These are phyloP conservation scores for Ogataea methanolica DNA, from an alignment of 805 yeast genomes.

Conservation along the genomic window DNA sequence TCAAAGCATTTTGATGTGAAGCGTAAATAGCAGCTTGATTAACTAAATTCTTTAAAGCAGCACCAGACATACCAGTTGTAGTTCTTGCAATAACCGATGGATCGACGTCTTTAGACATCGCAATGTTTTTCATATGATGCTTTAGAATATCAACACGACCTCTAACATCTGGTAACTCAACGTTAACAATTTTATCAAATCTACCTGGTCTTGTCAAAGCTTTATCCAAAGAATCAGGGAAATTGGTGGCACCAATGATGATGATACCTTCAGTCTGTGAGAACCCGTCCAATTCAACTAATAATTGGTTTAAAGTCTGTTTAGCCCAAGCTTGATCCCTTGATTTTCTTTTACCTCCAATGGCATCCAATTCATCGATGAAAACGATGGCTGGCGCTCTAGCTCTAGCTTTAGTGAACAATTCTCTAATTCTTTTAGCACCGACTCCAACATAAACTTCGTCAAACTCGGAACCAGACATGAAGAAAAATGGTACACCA, in stretches of 20 bases:
- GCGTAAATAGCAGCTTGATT: constrained; percentile 98
- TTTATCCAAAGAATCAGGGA: constrained; percentile 94
- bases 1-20: constrained; percentile 83
- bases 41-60: constrained; percentile 90
- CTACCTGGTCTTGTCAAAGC: constrained; percentile 79
- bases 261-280: constrained; percentile 90
- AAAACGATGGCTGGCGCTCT: constrained; percentile 96
- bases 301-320: constrained; percentile 91
- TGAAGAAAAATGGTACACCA: constrained; percentile 96
- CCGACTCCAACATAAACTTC: constrained; percentile 99
- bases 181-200: constrained; percentile 92
- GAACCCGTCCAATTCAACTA: constrained; percentile 95
- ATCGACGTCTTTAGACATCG: constrained; percentile 79
- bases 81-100: constrained; percentile 91
- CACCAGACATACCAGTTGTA: constrained; percentile 98
- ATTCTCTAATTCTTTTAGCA: constrained; percentile 94
- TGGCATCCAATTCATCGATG: constrained; percentile 97
- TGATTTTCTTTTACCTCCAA: constrained; percentile 97
- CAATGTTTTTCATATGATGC: constrained; percentile 90
- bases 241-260: constrained; percentile 96
- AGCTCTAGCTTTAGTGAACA: constrained; percentile 88
- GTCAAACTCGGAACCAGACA: constrained; percentile 98
- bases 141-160: constrained; percentile 91
- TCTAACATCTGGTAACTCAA: constrained; percentile 95
- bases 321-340: constrained; percentile 97